phyloP scores from a whole-genome alignment of 139 green algal species.

The Coelastrella sp. region DNA sequence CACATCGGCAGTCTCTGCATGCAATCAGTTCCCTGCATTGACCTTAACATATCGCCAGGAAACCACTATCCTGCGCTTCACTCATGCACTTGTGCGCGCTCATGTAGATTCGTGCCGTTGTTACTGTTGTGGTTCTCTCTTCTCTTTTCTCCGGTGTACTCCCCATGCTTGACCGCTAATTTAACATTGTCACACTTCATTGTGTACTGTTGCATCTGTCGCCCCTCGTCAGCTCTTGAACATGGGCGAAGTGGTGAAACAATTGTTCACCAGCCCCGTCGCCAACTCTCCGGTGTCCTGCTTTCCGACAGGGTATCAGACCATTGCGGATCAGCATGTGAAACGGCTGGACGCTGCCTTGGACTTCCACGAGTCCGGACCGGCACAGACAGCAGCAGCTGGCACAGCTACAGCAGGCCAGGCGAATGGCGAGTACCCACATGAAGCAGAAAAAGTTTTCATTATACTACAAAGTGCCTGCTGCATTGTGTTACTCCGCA shows the following conservation, averaged over 20 bases:
- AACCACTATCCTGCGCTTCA: too few relatives aligned
- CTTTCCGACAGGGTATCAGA: background rate
- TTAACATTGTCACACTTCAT: too few relatives aligned
- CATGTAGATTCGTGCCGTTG: background rate
- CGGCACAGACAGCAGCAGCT: background rate
- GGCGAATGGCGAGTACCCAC: too few relatives aligned
- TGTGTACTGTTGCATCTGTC: background rate
- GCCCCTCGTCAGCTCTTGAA: background rate
- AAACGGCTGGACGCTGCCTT: background rate
- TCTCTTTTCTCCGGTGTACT: background rate
- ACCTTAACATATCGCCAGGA: too few relatives aligned
- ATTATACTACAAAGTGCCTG: too few relatives aligned
- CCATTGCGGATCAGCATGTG: background rate
- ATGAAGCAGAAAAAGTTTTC: too few relatives aligned
- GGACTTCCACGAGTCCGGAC: background rate
- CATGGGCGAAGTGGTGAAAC: constrained; percentile 27
- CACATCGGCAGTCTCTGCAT: too few relatives aligned
- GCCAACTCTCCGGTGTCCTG: background rate
- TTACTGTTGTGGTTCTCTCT: background rate
- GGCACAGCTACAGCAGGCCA: background rate
- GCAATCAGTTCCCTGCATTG: too few relatives aligned
- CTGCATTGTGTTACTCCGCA: too few relatives aligned
- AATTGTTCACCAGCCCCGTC: constrained; percentile 12
- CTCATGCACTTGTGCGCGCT: background rate
- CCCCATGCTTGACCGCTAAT: background rate